Evolutionary conservation across 805 yeast species (phyloP).

Genomic region (Blastobotrys robertii): DNA sequence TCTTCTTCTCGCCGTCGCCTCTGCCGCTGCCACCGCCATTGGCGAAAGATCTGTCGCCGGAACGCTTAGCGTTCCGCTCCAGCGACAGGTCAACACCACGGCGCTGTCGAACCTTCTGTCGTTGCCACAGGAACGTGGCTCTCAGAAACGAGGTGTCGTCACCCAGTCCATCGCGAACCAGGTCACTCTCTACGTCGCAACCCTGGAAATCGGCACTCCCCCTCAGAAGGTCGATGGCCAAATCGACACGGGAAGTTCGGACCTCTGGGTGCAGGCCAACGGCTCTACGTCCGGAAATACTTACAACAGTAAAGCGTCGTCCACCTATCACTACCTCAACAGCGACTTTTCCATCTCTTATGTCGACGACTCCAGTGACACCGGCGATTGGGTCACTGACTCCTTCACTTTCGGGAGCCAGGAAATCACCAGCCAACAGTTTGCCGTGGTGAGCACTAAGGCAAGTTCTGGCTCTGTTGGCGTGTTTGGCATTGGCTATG

Average conservation of each 20-base stretch:
- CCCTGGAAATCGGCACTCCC: background rate
- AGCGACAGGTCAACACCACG: too few relatives aligned
- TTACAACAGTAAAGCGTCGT: background rate
- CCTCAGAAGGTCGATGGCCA: background rate
- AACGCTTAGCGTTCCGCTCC: too few relatives aligned
- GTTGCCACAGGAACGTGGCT: too few relatives aligned
- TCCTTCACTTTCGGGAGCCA: conserved; percentile 4
- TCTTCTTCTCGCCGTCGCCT: too few relatives aligned
- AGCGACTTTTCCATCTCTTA: background rate
- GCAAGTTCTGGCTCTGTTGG: conserved; percentile 44
- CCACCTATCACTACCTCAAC: background rate
- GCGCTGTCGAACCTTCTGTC: too few relatives aligned
- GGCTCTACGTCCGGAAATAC: conserved; percentile 8
- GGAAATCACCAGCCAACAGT: conserved; percentile 35
- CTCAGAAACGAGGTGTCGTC: too few relatives aligned
- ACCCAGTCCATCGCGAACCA: background rate
- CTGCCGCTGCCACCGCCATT: too few relatives aligned
- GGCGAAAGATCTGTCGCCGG: too few relatives aligned
- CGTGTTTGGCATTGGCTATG: conserved; percentile 28
- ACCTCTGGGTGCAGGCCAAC: conserved; percentile 8
- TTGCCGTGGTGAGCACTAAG: conserved; percentile 64
- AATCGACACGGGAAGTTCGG: background rate
- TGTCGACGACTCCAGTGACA: conserved; percentile 25
- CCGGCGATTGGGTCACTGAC: conserved; percentile 28
- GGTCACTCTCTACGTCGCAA: background rate